phyloP scores from a whole-genome alignment of 495 filamentous ascomycete genomes.

The Lasiosphaeriaceae sp. region DNA sequence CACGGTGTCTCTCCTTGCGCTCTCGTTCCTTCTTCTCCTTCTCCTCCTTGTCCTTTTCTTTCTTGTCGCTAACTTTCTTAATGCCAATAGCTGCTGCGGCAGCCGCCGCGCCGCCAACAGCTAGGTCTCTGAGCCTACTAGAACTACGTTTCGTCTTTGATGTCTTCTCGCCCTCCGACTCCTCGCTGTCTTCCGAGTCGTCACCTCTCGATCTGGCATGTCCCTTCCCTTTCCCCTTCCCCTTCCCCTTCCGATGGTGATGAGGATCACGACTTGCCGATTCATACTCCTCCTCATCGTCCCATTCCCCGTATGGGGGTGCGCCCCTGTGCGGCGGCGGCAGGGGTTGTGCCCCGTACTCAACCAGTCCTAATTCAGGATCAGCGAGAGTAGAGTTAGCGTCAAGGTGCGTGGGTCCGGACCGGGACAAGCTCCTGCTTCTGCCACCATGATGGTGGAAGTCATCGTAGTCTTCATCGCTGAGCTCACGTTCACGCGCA shows the following conservation, averaged over 20 bases:
- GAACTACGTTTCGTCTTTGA: constrained; percentile 54
- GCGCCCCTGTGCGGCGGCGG: constrained; percentile 22
- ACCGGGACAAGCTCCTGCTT: constrained; percentile 52
- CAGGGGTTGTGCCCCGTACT: constrained; percentile 70
- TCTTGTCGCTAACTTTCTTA: constrained; percentile 61
- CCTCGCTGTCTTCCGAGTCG: constrained; percentile 31
- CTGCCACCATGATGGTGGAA: constrained; percentile 40
- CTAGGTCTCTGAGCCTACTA: constrained; percentile 62
- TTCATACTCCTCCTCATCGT: constrained; percentile 23
- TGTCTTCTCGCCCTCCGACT: constrained; percentile 31
- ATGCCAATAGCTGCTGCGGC: constrained; percentile 76
- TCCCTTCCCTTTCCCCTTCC: constrained; percentile 3
- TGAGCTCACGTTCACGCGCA: constrained; percentile 36
- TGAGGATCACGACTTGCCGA: constrained; percentile 30
- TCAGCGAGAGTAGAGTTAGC: constrained; percentile 43
- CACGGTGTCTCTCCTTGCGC: constrained; percentile 16
- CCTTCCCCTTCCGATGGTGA: background rate
- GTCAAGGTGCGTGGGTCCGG: constrained; percentile 48
- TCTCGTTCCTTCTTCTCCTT: constrained; percentile 28
- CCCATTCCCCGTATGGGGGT: constrained; percentile 9
- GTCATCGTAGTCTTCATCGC: constrained; percentile 27
- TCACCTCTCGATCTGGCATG: constrained; percentile 14
- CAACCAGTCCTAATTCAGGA: constrained; percentile 71
- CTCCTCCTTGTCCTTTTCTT: constrained; percentile 34
- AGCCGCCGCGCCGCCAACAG: constrained; percentile 64